These are phyloP conservation scores for Allium fistulosum DNA, from an alignment of 106 monocot genomes.

Conservation along the genomic window DNA sequence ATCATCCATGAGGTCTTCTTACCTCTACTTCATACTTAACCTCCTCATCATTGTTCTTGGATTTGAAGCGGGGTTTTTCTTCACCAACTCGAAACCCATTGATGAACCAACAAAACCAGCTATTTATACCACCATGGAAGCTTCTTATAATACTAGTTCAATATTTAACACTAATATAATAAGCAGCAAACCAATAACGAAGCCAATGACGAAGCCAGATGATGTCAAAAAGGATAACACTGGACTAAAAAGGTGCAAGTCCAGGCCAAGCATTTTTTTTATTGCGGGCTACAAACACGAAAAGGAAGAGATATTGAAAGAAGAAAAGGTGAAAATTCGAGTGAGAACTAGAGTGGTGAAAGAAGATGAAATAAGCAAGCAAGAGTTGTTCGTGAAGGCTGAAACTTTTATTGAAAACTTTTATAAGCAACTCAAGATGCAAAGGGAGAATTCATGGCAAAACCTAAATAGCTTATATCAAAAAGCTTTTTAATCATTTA, in stretches of 20 bases:
- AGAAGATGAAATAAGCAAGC: conserved; percentile 12
- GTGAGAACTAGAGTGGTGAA: conserved; percentile 7
- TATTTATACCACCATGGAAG: neutral
- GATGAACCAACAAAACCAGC: conserved; percentile 19
- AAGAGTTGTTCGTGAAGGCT: conserved; percentile 59
- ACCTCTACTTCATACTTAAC: conserved; percentile 82
- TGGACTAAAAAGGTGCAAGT: conserved; percentile 36
- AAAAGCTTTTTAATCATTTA: conserved; percentile 8
- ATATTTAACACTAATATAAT: too few species aligned
- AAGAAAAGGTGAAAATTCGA: conserved; percentile 1
- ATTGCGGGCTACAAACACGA: conserved; percentile 24
- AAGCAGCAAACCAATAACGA: neutral
- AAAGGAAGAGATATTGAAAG: conserved; percentile 15
- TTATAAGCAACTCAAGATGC: conserved; percentile 86
- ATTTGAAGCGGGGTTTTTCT: conserved; percentile 51
- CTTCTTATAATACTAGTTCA: neutral
- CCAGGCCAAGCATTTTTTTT: conserved; percentile 76
- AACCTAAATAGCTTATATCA: conserved; percentile 57
- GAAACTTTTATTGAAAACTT: conserved; percentile 83
- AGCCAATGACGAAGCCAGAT: neutral
- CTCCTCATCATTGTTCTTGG: conserved; percentile 56
- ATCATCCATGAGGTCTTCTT: conserved; percentile 38
- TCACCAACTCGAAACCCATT: conserved; percentile 10
- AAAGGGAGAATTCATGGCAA: conserved; percentile 80
- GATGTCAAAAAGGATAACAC: neutral